phyloP scores from a whole-genome alignment of 208 protist genomes.

The Leptomonas pyrrhocoris region DNA sequence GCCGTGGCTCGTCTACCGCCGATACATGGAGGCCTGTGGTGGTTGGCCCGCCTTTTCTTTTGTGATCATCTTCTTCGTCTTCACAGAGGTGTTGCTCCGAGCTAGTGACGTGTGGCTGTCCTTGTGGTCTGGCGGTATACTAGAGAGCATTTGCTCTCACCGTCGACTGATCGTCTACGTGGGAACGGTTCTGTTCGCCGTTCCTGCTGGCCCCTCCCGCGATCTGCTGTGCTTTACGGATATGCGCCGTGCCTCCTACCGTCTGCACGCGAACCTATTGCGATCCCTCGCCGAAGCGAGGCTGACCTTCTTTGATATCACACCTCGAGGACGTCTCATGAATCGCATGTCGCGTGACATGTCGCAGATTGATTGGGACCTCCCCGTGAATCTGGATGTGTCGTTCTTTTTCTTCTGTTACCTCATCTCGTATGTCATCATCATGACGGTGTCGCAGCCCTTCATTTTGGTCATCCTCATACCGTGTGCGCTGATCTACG shows the following conservation, averaged over 20 bases:
- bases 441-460: constrained; percentile 53
- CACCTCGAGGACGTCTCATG: constrained; percentile 90
- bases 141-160: background rate
- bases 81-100: constrained; percentile 42
- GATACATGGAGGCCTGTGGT: constrained; percentile 63
- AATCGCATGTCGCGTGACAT: constrained; percentile 95
- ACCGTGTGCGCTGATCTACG: constrained; percentile 70
- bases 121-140: constrained; percentile 46
- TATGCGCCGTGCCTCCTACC: constrained; percentile 27
- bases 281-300: constrained; percentile 45
- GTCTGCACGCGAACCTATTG: constrained; percentile 53
- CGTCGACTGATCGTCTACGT: constrained; percentile 37
- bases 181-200: constrained; percentile 19
- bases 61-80: constrained; percentile 38
- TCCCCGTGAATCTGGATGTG: constrained; percentile 35
- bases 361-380: constrained; percentile 62
- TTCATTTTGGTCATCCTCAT: constrained; percentile 50
- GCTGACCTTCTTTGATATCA: constrained; percentile 94
- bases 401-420: constrained; percentile 31
- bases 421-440: constrained; percentile 34
- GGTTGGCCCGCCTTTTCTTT: constrained; percentile 36
- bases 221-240: constrained; percentile 25
- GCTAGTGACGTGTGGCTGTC: constrained; percentile 58
- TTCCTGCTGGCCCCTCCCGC: constrained; percentile 35
- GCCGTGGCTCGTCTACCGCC: constrained; percentile 39